Conservation (phyloP, 2,329 filamentous ascomycete genomes). For the Metarhizium brunneum region DNA sequence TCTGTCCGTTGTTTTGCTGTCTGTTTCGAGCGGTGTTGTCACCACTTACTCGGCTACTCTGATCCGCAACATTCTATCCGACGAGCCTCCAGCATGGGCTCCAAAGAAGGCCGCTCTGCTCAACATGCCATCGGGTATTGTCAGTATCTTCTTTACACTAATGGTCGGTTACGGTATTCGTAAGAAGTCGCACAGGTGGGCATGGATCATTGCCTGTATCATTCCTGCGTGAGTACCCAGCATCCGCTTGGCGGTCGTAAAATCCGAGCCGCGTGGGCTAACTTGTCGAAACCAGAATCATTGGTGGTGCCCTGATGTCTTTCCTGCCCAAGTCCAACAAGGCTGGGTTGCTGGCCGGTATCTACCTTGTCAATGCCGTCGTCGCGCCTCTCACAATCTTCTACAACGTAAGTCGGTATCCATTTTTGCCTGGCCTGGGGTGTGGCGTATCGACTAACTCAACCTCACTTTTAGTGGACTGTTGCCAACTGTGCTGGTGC, state of each 20-base stretch:
- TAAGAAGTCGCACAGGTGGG: constrained; percentile 37
- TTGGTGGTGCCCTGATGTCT: constrained; percentile 43
- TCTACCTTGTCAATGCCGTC: constrained; percentile 42
- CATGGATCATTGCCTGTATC: constrained; percentile 38
- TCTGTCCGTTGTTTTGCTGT: constrained; percentile 37
- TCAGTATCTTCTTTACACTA: constrained; percentile 43
- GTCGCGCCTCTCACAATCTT: constrained; percentile 35
- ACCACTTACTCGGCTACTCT: constrained; percentile 46
- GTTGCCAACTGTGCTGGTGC: constrained; percentile 41
- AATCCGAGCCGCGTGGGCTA: neutral
- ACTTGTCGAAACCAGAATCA: constrained; percentile 20
- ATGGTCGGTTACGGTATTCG: constrained; percentile 39
- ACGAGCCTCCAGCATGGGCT: constrained; percentile 5
- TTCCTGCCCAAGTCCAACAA: constrained; percentile 37
- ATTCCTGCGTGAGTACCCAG: constrained; percentile 31
- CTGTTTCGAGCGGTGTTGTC: constrained; percentile 43
- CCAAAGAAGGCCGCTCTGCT: constrained; percentile 38
- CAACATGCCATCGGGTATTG: constrained; percentile 43
- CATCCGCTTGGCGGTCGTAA: too few species aligned
- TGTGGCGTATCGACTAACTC: neutral
- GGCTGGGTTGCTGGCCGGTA: constrained; percentile 36
- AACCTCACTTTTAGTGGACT: constrained; percentile 26
- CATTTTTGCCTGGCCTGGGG: neutral
- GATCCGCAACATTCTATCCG: constrained; percentile 38
- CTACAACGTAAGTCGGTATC: constrained; percentile 28